Evolutionary conservation across 2,329 filamentous ascomycete species (phyloP).

Genomic region (Stemphylium beticola): DNA sequence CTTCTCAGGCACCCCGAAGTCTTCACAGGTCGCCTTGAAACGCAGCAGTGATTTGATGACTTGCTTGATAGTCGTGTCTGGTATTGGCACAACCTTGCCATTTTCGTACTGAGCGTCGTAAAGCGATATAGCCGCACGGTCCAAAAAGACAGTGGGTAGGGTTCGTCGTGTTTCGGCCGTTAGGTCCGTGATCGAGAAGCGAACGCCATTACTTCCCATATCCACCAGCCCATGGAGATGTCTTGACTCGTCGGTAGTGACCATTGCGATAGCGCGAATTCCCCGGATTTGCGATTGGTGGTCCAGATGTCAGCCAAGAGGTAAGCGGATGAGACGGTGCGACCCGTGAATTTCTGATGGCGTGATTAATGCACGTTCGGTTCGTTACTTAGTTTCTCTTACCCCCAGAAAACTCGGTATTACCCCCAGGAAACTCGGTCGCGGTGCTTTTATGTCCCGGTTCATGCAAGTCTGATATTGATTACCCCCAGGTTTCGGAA

Average conservation of each 20-base stretch:
- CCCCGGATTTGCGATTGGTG: conserved; percentile 23
- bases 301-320: conserved; percentile 20
- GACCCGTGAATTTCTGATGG: conserved; percentile 25
- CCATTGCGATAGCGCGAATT: conserved; percentile 20
- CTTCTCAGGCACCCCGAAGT: conserved; percentile 68
- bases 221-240: conserved; percentile 45
- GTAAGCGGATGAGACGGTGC: conserved; percentile 18
- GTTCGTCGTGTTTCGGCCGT: conserved; percentile 73
- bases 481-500: conserved; percentile 26
- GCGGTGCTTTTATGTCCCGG: conserved; percentile 22
- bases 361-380: conserved; percentile 27
- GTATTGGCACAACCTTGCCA: conserved; percentile 58
- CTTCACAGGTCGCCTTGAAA: conserved; percentile 73
- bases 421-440: conserved; percentile 31
- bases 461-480: conserved; percentile 17
- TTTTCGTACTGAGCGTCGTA: conserved; percentile 75
- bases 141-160: conserved; percentile 77
- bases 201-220: conserved; percentile 77
- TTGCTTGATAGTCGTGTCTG: conserved; percentile 64
- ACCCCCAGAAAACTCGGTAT: conserved; percentile 31
- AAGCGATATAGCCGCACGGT: conserved; percentile 80
- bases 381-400: conserved; percentile 20
- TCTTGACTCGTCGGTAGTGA: conserved; percentile 20
- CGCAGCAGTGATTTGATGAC: conserved; percentile 71
- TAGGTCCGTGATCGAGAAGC: conserved; percentile 88